Evolutionary conservation across 140 eudicot genomes (phyloP).

Genomic region (Oenanthe javanica): DNA sequence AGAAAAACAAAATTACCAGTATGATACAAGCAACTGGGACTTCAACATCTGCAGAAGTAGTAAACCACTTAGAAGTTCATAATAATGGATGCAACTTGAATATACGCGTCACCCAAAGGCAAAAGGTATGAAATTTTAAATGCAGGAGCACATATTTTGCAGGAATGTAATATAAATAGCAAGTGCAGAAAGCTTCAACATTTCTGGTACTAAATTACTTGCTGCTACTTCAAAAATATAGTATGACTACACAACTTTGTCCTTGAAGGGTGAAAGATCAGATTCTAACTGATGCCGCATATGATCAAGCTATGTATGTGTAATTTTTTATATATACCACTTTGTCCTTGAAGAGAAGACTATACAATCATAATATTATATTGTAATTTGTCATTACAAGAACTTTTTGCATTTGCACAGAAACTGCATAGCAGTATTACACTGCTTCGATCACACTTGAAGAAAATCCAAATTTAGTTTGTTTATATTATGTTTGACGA

Average conservation of each 20-base stretch:
- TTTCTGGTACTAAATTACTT: not conserved
- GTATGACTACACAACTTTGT: not conserved
- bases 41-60: conserved; percentile 60
- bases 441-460: not conserved
- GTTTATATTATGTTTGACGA: not conserved
- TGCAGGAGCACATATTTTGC: not conserved
- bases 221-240: not conserved
- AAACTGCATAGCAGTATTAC: not conserved
- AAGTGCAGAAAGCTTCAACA: not conserved
- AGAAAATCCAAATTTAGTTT: not conserved
- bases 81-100: not conserved
- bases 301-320: not conserved
- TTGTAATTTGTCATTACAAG: not conserved
- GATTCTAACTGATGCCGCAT: not conserved
- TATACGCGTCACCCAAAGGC: not conserved
- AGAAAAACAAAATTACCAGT: conserved; percentile 63
- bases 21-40: conserved; percentile 79
- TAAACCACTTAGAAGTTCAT: conserved; percentile 1
- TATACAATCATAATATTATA: not conserved
- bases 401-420: not conserved
- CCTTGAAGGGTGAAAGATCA: not conserved
- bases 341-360: not conserved
- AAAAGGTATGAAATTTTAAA: not conserved
- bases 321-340: not conserved
- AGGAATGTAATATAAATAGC: not conserved